These are phyloP conservation scores for Entonaema liquescens DNA, from an alignment of 495 filamentous ascomycete species.

Conservation along the genomic window DNA sequence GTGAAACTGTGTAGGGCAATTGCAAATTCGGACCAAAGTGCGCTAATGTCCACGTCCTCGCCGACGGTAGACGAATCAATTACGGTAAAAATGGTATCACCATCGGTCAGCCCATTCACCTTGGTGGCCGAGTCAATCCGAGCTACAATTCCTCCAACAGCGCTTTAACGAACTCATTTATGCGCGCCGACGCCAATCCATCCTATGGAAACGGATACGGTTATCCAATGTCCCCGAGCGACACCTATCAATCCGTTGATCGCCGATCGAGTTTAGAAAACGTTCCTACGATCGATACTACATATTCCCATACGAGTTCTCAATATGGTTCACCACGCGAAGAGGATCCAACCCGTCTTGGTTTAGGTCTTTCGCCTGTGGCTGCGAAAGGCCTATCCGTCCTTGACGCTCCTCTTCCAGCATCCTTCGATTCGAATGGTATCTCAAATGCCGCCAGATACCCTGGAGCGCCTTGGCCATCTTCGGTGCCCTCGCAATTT, in stretches of 20 bases:
- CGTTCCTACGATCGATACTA: conserved; percentile 82
- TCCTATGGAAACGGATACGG: conserved; percentile 49
- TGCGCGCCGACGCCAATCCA: conserved; percentile 70
- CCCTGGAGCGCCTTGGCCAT: conserved; percentile 78
- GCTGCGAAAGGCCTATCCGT: conserved; percentile 74
- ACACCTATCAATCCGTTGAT: conserved; percentile 55
- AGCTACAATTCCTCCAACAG: conserved; percentile 67
- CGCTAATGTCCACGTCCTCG: conserved; percentile 92
- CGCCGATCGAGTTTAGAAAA: conserved; percentile 60
- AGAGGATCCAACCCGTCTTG: conserved; percentile 66
- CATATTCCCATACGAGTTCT: conserved; percentile 76
- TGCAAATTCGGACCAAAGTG: conserved; percentile 99
- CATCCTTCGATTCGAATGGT: conserved; percentile 96
- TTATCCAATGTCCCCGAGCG: conserved; percentile 49
- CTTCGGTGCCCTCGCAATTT: conserved; percentile 92
- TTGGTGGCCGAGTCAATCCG: conserved; percentile 77
- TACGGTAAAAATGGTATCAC: conserved; percentile 65
- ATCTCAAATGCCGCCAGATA: conserved; percentile 90
- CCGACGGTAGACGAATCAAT: conserved; percentile 92
- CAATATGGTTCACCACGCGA: conserved; percentile 90
- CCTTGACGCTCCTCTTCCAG: conserved; percentile 92
- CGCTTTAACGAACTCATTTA: conserved; percentile 82
- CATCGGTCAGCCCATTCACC: conserved; percentile 62
- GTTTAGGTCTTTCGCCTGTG: conserved; percentile 77
- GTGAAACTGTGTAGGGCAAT: conserved; percentile 74